phyloP scores from a whole-genome alignment of 805 yeast species.

The Candida gorgasii region DNA sequence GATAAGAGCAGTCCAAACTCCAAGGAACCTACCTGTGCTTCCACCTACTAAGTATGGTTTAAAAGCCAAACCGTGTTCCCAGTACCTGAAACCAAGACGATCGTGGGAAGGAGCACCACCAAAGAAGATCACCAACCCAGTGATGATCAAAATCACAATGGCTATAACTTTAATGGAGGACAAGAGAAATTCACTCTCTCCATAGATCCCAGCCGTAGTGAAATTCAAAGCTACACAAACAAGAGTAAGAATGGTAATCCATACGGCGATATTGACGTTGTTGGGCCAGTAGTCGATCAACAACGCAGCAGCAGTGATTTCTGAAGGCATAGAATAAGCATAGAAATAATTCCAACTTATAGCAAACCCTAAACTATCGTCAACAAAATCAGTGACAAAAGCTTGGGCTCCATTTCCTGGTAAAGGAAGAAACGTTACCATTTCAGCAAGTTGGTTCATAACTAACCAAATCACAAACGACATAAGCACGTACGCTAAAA shows the following conservation, averaged over 20 bases:
- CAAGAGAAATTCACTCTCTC: conserved; percentile 61
- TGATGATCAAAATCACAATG: conserved; percentile 60
- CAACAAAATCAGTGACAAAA: conserved; percentile 29
- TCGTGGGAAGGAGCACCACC: conserved; percentile 81
- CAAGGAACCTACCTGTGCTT: conserved; percentile 61
- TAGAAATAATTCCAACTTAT: conserved; percentile 37
- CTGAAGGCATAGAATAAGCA: conserved; percentile 35
- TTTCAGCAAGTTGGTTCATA: conserved; percentile 34
- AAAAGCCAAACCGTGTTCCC: conserved; percentile 47
- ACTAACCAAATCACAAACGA: conserved; percentile 28
- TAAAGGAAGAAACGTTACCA: conserved; percentile 34
- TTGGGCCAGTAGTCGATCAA: conserved; percentile 36
- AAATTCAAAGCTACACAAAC: conserved; percentile 41
- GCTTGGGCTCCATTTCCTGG: conserved; percentile 37
- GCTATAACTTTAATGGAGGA: conserved; percentile 64
- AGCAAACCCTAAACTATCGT: conserved; percentile 34
- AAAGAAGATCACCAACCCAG: conserved; percentile 61
- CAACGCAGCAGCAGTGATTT: conserved; percentile 37
- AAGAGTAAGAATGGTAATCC: conserved; percentile 46
- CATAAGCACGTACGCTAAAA: conserved; percentile 37
- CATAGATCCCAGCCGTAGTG: conserved; percentile 50
- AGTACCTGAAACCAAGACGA: conserved; percentile 69
- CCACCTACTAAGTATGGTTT: conserved; percentile 50
- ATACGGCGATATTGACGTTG: conserved; percentile 34
- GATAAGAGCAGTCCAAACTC: conserved; percentile 65